These are phyloP conservation scores for Atractiella rhizophila DNA, from an alignment of 768 basidiomycete genomes.

Conservation along the genomic window DNA sequence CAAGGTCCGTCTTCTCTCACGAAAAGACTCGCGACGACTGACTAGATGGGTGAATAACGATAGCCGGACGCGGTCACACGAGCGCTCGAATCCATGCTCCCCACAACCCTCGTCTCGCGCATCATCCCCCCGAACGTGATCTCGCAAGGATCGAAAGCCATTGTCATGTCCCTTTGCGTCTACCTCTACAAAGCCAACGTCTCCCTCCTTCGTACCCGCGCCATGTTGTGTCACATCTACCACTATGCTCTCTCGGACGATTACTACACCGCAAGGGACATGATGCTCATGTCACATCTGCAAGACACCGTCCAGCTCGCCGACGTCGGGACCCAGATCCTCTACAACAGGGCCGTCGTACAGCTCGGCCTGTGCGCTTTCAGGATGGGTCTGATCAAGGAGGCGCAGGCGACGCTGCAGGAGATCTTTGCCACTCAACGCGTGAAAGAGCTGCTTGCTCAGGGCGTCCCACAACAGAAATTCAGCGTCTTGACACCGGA, in stretches of 20 bases:
- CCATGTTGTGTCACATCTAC: constrained; percentile 93
- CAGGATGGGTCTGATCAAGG: constrained; percentile 76
- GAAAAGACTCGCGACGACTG: too few relatives aligned
- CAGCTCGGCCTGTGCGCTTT: constrained; percentile 94
- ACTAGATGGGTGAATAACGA: not conserved
- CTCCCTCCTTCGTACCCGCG: constrained; percentile 74
- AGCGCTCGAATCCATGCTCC: constrained; percentile 44
- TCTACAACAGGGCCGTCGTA: constrained; percentile 92
- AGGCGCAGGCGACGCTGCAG: constrained; percentile 70
- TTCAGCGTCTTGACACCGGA: constrained; percentile 42
- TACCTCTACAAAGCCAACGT: constrained; percentile 80
- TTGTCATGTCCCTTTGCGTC: constrained; percentile 70
- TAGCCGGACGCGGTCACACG: constrained; percentile 81
- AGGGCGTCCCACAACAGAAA: constrained; percentile 79
- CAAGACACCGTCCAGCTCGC: constrained; percentile 90
- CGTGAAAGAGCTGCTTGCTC: constrained; percentile 88
- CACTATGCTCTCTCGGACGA: constrained; percentile 90
- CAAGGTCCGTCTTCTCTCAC: constrained; percentile 38
- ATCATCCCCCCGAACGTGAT: constrained; percentile 1
- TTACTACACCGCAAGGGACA: constrained; percentile 87
- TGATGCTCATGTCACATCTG: constrained; percentile 94
- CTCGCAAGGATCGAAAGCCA: constrained; percentile 31
- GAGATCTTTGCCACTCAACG: constrained; percentile 93
- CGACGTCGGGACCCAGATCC: constrained; percentile 86
- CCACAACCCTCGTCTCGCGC: constrained; percentile 32